A percentile compares a stretch with the other conserved stretches of the same genome.
Evolutionary conservation across 208 protist genomes (phyloP).

Genomic region (Acanthamoeba quina): DNA sequence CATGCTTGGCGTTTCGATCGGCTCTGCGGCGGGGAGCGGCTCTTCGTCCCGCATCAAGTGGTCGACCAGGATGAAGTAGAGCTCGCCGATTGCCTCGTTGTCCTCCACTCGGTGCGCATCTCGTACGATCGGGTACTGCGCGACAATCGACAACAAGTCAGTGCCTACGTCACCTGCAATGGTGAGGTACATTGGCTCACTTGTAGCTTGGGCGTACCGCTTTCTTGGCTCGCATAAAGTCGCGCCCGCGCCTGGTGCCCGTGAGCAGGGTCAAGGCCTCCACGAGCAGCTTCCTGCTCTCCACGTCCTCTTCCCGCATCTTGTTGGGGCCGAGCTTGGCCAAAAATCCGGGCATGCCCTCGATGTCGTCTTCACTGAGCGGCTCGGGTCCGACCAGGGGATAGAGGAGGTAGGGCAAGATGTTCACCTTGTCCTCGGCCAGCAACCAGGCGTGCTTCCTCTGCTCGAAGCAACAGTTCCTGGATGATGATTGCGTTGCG

Average conservation of each 20-base stretch:
- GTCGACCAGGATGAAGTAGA: slow-evolving; percentile 37
- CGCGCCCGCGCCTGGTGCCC: slow-evolving; percentile 1
- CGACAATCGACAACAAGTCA: too few relatives aligned
- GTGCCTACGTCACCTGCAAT: too few relatives aligned
- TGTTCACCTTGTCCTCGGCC: slow-evolving; percentile 54
- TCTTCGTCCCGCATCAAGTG: slow-evolving; percentile 61
- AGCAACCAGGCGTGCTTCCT: slow-evolving; percentile 51
- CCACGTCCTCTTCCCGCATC: slow-evolving; percentile 13
- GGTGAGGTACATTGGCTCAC: not conserved
- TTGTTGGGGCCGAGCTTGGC: slow-evolving; percentile 38
- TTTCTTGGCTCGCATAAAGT: slow-evolving; percentile 58
- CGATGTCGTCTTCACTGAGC: slow-evolving; percentile 35
- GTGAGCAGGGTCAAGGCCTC: slow-evolving; percentile 42
- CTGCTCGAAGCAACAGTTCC: slow-evolving; percentile 71
- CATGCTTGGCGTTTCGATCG: not conserved
- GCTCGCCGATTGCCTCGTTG: not conserved
- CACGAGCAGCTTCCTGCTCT: slow-evolving; percentile 42
- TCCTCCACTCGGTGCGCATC: slow-evolving; percentile 31
- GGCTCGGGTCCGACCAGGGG: slow-evolving; percentile 58
- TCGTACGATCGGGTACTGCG: slow-evolving; percentile 40
- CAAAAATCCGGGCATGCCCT: slow-evolving; percentile 53
- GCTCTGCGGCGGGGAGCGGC: not conserved
- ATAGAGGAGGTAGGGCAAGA: slow-evolving; percentile 49
- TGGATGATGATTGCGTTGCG: not conserved
- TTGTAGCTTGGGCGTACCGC: slow-evolving; percentile 13